phyloP scores from a whole-genome alignment of 352 stramenopile genomes.

The Pythium vanterpoolii region DNA sequence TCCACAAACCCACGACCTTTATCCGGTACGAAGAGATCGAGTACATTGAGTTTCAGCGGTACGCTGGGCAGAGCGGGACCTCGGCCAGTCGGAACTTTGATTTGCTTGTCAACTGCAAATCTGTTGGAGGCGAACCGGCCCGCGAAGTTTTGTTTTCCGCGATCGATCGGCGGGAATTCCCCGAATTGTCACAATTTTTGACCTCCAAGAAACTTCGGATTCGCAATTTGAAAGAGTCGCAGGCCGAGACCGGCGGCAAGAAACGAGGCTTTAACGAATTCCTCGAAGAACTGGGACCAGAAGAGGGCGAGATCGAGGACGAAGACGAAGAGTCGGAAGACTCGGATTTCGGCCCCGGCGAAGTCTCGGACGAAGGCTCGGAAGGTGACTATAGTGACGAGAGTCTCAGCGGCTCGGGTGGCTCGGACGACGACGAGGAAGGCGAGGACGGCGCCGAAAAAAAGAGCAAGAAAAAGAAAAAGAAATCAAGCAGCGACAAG shows the following conservation, averaged over 20 bases:
- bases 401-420: constrained; percentile 52
- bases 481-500: constrained; percentile 72
- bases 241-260: constrained; percentile 47
- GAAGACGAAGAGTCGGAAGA: constrained; percentile 90
- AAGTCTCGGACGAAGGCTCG: constrained; percentile 48
- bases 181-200: constrained; percentile 94
- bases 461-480: constrained; percentile 57
- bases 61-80: constrained; percentile 86
- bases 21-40: constrained; percentile 99
- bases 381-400: constrained; percentile 84
- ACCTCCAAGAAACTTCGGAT: constrained; percentile 94
- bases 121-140: constrained; percentile 71
- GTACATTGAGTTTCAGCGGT: constrained; percentile 97
- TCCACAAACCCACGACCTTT: constrained; percentile 98
- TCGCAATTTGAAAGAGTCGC: constrained; percentile 89
- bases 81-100: constrained; percentile 95
- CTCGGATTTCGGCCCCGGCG: constrained; percentile 91
- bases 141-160: constrained; percentile 94
- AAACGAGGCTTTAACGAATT: constrained; percentile 84
- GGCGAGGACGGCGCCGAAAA: constrained; percentile 55
- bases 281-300: constrained; percentile 61
- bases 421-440: constrained; percentile 64
- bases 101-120: constrained; percentile 91
- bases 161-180: constrained; percentile 96
- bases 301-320: constrained; percentile 90